Conservation (phyloP, 2,329 filamentous ascomycete genomes). For the Neofusicoccum ribis region DNA sequence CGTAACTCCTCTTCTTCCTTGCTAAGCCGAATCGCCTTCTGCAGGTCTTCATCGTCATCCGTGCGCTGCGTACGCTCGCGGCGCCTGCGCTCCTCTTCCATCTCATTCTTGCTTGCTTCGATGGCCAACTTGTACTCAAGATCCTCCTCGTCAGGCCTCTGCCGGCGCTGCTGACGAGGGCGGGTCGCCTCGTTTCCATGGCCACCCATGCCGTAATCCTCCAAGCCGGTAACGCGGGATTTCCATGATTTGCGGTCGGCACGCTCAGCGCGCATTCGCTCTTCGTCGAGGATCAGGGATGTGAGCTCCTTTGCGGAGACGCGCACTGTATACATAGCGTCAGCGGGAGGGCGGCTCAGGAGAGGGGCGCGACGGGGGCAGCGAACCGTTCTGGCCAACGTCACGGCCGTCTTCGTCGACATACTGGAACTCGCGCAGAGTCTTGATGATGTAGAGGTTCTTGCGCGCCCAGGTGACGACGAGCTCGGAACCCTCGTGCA, state of each 20-base stretch:
- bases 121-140: conserved; percentile 86
- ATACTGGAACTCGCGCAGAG: conserved; percentile 93
- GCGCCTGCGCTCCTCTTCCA: conserved; percentile 84
- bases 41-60: conserved; percentile 74
- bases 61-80: conserved; percentile 54
- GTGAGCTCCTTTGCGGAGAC: conserved; percentile 96
- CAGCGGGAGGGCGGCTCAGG: conserved; percentile 1
- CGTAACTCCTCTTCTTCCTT: conserved; percentile 90
- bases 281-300: conserved; percentile 87
- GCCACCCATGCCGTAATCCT: conserved; percentile 65
- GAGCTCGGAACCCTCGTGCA: conserved; percentile 94
- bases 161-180: conserved; percentile 32
- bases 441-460: conserved; percentile 99
- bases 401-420: conserved; percentile 93
- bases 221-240: conserved; percentile 88
- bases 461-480: conserved; percentile 98
- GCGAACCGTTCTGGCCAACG: conserved; percentile 91
- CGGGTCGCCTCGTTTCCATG: conserved; percentile 42
- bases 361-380: not conserved
- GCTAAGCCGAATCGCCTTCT: conserved; percentile 92
- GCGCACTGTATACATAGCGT: conserved; percentile 63
- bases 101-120: conserved; percentile 92
- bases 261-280: conserved; percentile 84
- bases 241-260: conserved; percentile 95
- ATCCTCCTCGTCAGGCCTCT: conserved; percentile 66